Evolutionary conservation across 176 grass and related monocot species (phyloP).

Genomic region (Rhynchospora breviuscula): DNA sequence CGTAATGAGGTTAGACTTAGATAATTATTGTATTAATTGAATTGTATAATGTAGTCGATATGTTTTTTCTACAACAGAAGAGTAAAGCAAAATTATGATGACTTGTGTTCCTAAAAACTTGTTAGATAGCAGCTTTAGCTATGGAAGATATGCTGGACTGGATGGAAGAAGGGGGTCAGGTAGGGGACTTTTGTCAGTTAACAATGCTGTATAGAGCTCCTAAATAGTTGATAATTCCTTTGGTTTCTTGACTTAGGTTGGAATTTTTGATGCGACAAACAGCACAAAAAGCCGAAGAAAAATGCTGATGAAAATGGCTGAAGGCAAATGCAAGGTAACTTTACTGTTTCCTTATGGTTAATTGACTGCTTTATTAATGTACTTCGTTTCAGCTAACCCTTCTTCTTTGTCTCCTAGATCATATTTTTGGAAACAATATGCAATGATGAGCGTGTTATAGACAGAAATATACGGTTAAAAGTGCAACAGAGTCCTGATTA

Average conservation of each 20-base stretch:
- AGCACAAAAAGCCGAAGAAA: conserved; percentile 88
- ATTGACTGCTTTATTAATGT: background rate
- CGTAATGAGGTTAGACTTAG: conserved; percentile 78
- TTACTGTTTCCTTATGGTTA: conserved; percentile 19
- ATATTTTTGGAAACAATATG: conserved; percentile 99
- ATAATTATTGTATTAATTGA: conserved; percentile 12
- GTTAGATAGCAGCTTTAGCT: conserved; percentile 80
- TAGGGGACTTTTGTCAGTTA: conserved; percentile 25
- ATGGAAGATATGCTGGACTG: conserved; percentile 98
- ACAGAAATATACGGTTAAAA: conserved; percentile 98
- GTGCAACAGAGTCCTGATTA: conserved; percentile 98
- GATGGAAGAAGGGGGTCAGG: conserved; percentile 97
- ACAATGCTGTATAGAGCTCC: conserved; percentile 11
- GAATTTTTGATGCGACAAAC: conserved; percentile 99
- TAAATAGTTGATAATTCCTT: conserved; percentile 15
- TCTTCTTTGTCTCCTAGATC: conserved; percentile 47
- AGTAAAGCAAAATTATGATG: background rate
- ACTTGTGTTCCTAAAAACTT: background rate
- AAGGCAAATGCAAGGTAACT: conserved; percentile 94
- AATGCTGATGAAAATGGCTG: conserved; percentile 96
- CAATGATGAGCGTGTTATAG: conserved; percentile 75
- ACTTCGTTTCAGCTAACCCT: background rate
- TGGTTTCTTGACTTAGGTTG: conserved; percentile 50
- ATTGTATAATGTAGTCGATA: background rate
- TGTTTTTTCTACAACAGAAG: background rate